These are phyloP conservation scores for Begonia masoniana DNA, from an alignment of 306 rosid species.

Conservation along the genomic window DNA sequence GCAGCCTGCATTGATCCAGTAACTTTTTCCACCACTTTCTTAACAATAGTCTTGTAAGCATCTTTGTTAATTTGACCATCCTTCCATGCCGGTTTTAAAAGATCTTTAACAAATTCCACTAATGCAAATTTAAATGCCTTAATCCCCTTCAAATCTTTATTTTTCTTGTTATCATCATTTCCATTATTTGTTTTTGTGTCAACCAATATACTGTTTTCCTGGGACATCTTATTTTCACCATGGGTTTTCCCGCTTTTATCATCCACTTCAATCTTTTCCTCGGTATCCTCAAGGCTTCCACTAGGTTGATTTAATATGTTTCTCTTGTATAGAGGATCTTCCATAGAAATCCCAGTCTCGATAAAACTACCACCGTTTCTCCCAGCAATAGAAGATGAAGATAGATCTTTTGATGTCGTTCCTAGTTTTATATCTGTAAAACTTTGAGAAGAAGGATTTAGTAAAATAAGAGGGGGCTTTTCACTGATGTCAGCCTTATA, in stretches of 20 bases:
- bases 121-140: constrained; percentile 79
- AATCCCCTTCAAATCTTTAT: constrained; percentile 58
- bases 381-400: constrained; percentile 25
- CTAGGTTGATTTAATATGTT: constrained; percentile 20
- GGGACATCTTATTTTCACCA: constrained; percentile 23
- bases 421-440: constrained; percentile 21
- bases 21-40: constrained; percentile 93
- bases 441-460: constrained; percentile 10
- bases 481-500: constrained; percentile 34
- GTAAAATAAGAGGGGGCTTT: constrained; percentile 17
- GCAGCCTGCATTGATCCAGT: constrained; percentile 45
- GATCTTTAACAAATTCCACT: constrained; percentile 84
- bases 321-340: constrained; percentile 23
- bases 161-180: constrained; percentile 52
- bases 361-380: constrained; percentile 19
- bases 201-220: constrained; percentile 30
- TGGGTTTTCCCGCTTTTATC: constrained; percentile 20
- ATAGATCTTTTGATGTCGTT: constrained; percentile 7
- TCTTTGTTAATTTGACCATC: constrained; percentile 80
- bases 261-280: constrained; percentile 15
- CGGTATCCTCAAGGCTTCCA: constrained; percentile 19
- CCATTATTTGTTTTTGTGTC: constrained; percentile 36
- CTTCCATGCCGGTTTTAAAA: constrained; percentile 88
- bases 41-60: constrained; percentile 78
- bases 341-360: constrained; percentile 23